Base-by-base conservation (phyloP, 1,284 basidiomycete genomes). In the Trametes pubescens region DNA sequence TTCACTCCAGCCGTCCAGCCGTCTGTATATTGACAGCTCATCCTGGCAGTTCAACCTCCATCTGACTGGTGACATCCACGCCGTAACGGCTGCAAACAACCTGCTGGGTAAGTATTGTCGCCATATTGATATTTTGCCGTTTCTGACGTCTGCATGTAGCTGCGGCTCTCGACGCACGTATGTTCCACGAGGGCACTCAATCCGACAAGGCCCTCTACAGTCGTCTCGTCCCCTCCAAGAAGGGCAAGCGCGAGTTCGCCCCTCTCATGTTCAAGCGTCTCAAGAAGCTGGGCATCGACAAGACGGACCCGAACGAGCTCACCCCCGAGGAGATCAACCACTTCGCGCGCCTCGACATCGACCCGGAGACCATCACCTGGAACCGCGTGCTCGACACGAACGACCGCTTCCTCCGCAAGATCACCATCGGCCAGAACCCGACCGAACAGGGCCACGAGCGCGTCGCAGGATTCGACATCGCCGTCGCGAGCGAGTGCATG, bases 401-500 rank as follows among this genome's bases (percentile, higher is more conserved):
- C 78, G 97, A 99, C 78, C 91, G 97, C 64, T 98, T 96, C 87
- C 83, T 99, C 70, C 93, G 97, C 65, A 95, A 94, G 79, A 92
- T 99, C 75, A 96, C 94, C 47, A 86, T 98, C 61, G 98, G 98
- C 35, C 93, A 95, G 72, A 92, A 92, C 57, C 75, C 91, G 14
- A 97, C 96, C 4, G 97, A 99, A 79, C 86, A 95, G 78, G 97
- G 96, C 29, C 88, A 93, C 73, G 90, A 92, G 65, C 90, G 97
- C 63, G 88, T 92, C 68, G 92, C 96, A 46, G 95, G 94, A 34
- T 99, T 97, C 76, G 98, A 99, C 78, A 99, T 99, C 71, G 88
- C 96, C 54, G 97, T 99, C 52, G 97, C 96, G 16, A 96, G 94
- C 75, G 97, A 99, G 81, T 94, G 93, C 74, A 99, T 99, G 97